Evolutionary conservation across 495 filamentous ascomycete genomes (phyloP), one percentile per base, ranked within the genome.

Genomic region (Penicillium argentinense): DNA sequence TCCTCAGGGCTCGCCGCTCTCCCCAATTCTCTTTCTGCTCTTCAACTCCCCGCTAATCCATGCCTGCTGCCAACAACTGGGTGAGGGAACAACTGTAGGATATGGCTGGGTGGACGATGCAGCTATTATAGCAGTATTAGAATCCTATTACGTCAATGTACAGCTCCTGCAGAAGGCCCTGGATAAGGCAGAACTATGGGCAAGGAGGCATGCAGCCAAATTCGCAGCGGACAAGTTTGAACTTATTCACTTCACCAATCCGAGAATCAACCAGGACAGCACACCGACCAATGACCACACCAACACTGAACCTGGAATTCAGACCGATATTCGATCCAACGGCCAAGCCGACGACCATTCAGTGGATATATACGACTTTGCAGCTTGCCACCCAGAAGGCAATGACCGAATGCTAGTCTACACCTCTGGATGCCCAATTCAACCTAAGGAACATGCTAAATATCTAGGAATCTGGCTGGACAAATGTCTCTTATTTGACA

Each of bases 11-110:
- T 63, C 51, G 1, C 53, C 51, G 1, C 13, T 65, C 16, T 64
- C 51, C 2, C 56, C 50, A 0, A 59, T 63, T 8, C 54, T 67
- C 0, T 67, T 56, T 26, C 39, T 57, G 0, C 25, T 64, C 3
- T 62, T 54, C 14, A 64, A 62, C 26, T 22, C 56, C 5, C 28
- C 53, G 23, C 30, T 58, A 5, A 23, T 57, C 13, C 17, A 42
- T 13, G 19, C 32, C 19, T 53, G 48, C 45, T 26, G 45, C 1
- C 26, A 7, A 28, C 19, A 4, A 1, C 14, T 6, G 0, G 19
- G n/a, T 8, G 18, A 16, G 7, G 1, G 36, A 14, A 4, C 7
- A 18, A 36, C 33, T 0, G 17, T 19, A 36, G 30, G 28, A 2
- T 46, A 16, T 29, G 42, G 49, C 0, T 60, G 43, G 49, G 45